These are phyloP conservation scores for Spathaspora sp. DNA, from an alignment of 805 yeast species.

Conservation along the genomic window DNA sequence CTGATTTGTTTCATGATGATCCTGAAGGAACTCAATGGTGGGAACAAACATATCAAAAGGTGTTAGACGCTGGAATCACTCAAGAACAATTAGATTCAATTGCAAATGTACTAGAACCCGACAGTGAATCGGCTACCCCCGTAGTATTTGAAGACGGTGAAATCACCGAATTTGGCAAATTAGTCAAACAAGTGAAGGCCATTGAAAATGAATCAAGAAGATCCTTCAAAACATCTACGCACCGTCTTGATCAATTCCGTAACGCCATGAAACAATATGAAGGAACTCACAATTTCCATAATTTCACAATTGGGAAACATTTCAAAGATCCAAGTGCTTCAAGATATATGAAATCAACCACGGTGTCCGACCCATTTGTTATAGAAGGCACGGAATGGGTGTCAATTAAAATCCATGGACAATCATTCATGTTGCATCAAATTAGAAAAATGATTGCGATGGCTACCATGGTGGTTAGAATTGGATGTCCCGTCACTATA, in stretches of 20 bases:
- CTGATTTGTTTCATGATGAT: slow-evolving; percentile 60
- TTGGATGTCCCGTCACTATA: slow-evolving; percentile 77
- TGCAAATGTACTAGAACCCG: slow-evolving; percentile 1
- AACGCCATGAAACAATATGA: slow-evolving; percentile 67
- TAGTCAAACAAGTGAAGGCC: slow-evolving; percentile 51
- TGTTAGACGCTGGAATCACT: slow-evolving; percentile 18
- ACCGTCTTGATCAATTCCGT: slow-evolving; percentile 61
- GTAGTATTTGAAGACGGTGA: slow-evolving; percentile 29
- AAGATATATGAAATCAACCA: slow-evolving; percentile 75
- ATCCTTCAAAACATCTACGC: slow-evolving; percentile 59
- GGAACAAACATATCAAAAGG: slow-evolving; percentile 44
- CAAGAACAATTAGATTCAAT: slow-evolving; percentile 6
- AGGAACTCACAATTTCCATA: slow-evolving; percentile 91
- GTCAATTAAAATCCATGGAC: slow-evolving; percentile 94
- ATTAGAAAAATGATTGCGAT: slow-evolving; percentile 97
- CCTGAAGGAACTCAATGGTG: slow-evolving; percentile 75
- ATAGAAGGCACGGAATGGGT: slow-evolving; percentile 96
- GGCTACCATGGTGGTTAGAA: slow-evolving; percentile 82
- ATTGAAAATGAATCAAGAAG: slow-evolving; percentile 68
- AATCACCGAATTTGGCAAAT: slow-evolving; percentile 28
- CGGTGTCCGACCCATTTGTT: slow-evolving; percentile 83
- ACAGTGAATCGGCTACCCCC: slow-evolving; percentile 12
- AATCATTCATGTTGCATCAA: slow-evolving; percentile 96
- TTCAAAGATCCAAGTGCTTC: slow-evolving; percentile 83
- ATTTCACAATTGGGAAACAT: slow-evolving; percentile 77